A percentile compares a stretch with the other conserved stretches of the same genome.
These are phyloP conservation scores for Paraglomus occultum DNA, from an alignment of 192 early-diverging fungal species.

Conservation along the genomic window DNA sequence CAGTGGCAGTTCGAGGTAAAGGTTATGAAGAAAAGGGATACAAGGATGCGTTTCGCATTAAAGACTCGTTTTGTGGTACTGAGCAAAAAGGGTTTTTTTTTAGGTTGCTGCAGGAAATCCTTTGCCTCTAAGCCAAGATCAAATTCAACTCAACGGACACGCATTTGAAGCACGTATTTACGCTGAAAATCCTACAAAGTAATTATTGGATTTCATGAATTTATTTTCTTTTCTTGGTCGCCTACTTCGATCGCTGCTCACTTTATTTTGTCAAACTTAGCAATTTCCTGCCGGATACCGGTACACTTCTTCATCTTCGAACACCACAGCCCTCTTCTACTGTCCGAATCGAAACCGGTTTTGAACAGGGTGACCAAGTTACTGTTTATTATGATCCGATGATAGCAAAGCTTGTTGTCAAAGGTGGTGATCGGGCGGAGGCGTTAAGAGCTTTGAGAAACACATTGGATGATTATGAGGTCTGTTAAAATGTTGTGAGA, in stretches of 20 bases:
- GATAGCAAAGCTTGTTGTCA: constrained; percentile 94
- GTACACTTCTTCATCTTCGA: constrained; percentile 74
- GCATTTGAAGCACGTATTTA: constrained; percentile 99
- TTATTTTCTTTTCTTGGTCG: neutral
- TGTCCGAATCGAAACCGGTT: constrained; percentile 92
- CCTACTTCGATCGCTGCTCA: neutral
- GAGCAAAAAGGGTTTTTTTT: constrained; percentile 1
- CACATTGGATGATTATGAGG: constrained; percentile 84
- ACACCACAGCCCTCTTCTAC: constrained; percentile 61
- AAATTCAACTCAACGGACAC: constrained; percentile 74
- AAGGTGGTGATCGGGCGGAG: constrained; percentile 74
- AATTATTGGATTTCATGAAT: constrained; percentile 6
- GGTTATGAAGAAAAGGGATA: neutral
- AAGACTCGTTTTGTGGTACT: no score
- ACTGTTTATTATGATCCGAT: constrained; percentile 94
- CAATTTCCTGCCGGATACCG: constrained; percentile 91
- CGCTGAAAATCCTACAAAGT: constrained; percentile 90
- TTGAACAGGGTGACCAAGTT: constrained; percentile 86
- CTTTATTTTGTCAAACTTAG: constrained; percentile 38
- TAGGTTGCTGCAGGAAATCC: constrained; percentile 86
- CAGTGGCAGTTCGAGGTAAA: constrained; percentile 86
- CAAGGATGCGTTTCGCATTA: no score
- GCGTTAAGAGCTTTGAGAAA: constrained; percentile 78
- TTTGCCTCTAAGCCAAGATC: constrained; percentile 70
- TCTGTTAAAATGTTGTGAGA: constrained; percentile 11